Conservation (phyloP, 2,329 filamentous ascomycete species). For the Rutstroemia sp. region DNA sequence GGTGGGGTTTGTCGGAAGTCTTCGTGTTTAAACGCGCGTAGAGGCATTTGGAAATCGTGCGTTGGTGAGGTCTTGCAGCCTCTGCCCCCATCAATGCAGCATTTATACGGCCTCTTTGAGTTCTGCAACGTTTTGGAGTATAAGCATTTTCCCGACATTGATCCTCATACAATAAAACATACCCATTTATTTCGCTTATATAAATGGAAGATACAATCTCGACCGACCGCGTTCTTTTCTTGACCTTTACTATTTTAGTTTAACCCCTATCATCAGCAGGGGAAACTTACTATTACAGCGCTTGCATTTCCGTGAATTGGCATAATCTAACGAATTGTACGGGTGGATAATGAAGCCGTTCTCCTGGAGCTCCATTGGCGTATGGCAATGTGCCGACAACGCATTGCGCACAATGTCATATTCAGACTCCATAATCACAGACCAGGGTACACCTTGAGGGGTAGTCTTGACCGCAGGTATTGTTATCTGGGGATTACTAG, state of each 20-base stretch:
- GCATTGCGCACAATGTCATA: slow-evolving; percentile 4
- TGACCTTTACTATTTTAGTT: slow-evolving; percentile 1
- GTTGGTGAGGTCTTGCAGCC: slow-evolving; percentile 13
- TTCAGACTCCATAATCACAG: no score
- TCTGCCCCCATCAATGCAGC: slow-evolving; percentile 7
- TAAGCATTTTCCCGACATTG: slow-evolving; percentile 3
- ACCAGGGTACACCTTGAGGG: no score
- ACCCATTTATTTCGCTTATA: slow-evolving; percentile 13
- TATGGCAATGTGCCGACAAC: slow-evolving; percentile 13
- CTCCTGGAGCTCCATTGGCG: slow-evolving; percentile 8
- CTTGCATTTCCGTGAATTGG: slow-evolving; percentile 12
- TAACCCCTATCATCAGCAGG: not conserved
- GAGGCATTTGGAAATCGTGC: slow-evolving; percentile 13
- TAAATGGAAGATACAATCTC: slow-evolving; percentile 13
- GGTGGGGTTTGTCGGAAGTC: slow-evolving; percentile 12
- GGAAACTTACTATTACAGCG: slow-evolving; percentile 14
- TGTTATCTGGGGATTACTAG: no score
- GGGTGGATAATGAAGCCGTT: not conserved
- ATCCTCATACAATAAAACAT: slow-evolving; percentile 5
- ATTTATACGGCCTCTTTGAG: slow-evolving; percentile 12
- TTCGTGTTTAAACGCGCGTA: slow-evolving; percentile 10
- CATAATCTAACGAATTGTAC: slow-evolving; percentile 9
- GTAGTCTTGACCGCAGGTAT: no score
- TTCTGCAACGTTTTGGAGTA: slow-evolving; percentile 5
- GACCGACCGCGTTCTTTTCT: not conserved